Percentiles rank a stretch among this genome's conserved stretches.
Conservation (phyloP, 768 basidiomycete species). For the Tricholomella constricta region DNA sequence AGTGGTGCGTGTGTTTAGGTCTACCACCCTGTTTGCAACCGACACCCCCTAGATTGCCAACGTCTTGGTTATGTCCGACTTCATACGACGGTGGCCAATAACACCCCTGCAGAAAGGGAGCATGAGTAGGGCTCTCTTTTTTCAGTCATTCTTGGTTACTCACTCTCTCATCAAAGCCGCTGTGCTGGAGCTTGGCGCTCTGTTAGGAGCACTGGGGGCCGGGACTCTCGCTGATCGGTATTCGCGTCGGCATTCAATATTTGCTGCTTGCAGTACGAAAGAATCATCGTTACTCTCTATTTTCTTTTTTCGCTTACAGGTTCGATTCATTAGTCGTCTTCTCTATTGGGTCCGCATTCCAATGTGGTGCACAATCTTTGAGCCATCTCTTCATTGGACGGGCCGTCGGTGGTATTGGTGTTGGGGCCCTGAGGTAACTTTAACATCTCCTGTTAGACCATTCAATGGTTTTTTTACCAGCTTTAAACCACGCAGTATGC, state of each 20-base stretch:
- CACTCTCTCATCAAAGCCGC: slow-evolving; percentile 52
- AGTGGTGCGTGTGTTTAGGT: slow-evolving; percentile 42
- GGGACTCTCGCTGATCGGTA: slow-evolving; percentile 70
- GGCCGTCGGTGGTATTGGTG: slow-evolving; percentile 75
- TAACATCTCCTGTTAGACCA: neutral
- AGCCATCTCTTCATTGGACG: slow-evolving; percentile 66
- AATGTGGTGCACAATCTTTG: slow-evolving; percentile 60
- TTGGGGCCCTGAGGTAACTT: slow-evolving; percentile 69
- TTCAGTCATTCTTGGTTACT: neutral
- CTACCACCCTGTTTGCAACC: neutral
- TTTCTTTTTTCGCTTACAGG: neutral
- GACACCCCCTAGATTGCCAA: slow-evolving; percentile 61
- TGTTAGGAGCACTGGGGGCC: slow-evolving; percentile 70
- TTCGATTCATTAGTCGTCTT: slow-evolving; percentile 63
- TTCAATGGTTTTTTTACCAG: slow-evolving; percentile 13
- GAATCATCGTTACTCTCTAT: neutral
- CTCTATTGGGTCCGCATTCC: slow-evolving; percentile 70
- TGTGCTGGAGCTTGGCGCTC: slow-evolving; percentile 73
- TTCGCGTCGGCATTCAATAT: slow-evolving; percentile 69
- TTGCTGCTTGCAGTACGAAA: slow-evolving; percentile 63
- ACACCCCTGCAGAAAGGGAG: slow-evolving; percentile 73
- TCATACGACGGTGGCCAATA: slow-evolving; percentile 66
- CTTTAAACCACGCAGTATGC: slow-evolving; percentile 49
- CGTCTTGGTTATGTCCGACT: slow-evolving; percentile 81
- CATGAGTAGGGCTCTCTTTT: slow-evolving; percentile 58